Evolutionary conservation across 345 rosid species (phyloP).

Genomic region (Boechera divaricarpa): DNA sequence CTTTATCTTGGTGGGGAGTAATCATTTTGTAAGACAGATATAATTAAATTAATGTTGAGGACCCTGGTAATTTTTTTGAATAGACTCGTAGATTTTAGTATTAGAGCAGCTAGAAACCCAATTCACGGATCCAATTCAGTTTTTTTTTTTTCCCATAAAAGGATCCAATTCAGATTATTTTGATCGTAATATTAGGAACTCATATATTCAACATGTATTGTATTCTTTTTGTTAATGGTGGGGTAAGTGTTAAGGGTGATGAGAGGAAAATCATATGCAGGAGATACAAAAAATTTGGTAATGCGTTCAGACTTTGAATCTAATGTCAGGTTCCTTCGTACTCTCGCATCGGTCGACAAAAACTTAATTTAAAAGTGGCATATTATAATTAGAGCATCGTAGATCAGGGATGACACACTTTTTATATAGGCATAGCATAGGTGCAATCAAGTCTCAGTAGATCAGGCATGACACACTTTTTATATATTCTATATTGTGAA

Average conservation of each 20-base stretch:
- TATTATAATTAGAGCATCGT: too few species aligned
- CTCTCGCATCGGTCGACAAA: too few species aligned
- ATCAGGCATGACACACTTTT: conserved; percentile 12
- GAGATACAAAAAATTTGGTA: too few species aligned
- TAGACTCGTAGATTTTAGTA: neutral
- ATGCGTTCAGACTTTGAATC: neutral
- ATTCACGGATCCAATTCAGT: neutral
- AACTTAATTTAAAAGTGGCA: neutral
- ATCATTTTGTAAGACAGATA: neutral
- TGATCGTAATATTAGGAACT: too few species aligned
- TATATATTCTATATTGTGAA: conserved; percentile 2
- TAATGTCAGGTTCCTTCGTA: neutral
- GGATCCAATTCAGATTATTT: neutral
- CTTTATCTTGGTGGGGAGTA: too few species aligned
- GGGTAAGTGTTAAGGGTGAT: neutral
- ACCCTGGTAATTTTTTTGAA: neutral
- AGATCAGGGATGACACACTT: too few species aligned
- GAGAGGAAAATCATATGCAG: neutral
- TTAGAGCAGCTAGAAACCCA: neutral
- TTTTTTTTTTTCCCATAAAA: too few species aligned
- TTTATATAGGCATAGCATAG: neutral
- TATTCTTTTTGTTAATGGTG: neutral
- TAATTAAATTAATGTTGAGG: neutral
- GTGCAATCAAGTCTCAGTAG: neutral
- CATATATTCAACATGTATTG: neutral